Evolutionary conservation across 805 yeast species (phyloP), one percentile per base, ranked within the genome.

Genomic region (Diddensiella transvaalensis): DNA sequence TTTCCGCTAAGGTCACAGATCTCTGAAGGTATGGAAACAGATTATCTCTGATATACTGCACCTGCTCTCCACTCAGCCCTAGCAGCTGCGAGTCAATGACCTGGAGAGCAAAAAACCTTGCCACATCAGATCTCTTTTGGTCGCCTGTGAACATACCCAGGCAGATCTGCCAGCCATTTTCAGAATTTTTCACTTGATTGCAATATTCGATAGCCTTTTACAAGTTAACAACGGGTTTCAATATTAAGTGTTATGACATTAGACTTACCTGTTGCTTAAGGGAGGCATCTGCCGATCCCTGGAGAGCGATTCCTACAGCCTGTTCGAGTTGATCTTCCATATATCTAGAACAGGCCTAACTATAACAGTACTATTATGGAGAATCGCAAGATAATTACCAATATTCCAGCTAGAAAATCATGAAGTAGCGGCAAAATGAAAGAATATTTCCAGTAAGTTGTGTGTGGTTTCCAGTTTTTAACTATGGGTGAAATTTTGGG

Each of bases 231-330:
- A n/a, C n/a, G n/a, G n/a, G n/a, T n/a, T n/a, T 46, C 26, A 5
- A 17, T 11, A 8, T 23, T 19, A n/a, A n/a, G n/a, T 11, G 43
- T 36, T 13, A 22, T 21, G 44, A 13, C 13, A 8, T 8, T 26
- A 8, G 32, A 26, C 63, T 33, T 48, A 64, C 84, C 65, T 81
- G 83, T 53, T 76, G 79, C 60, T 82, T 82, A 43, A 87, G 69
- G 36, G 62, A 71, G 13, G 74, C 69, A 63, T 85, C 87, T 6
- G 83, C 77, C 22, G 82, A 72, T 24, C 86, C 83, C 64, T 81
- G 80, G 46, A 85, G 77, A 4, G 96, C 96, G 53, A 88, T 80
- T 53, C 79, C 82, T 42, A 90, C 93, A 37, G 96, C 96, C 69
- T 87, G 93, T 65, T 79, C 87, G 60, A 90, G 83, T 72, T 89